Percentiles rank a stretch among this genome's conserved stretches.
phyloP scores from a whole-genome alignment of 345 rosid genomes.

The Luvunga scandens region DNA sequence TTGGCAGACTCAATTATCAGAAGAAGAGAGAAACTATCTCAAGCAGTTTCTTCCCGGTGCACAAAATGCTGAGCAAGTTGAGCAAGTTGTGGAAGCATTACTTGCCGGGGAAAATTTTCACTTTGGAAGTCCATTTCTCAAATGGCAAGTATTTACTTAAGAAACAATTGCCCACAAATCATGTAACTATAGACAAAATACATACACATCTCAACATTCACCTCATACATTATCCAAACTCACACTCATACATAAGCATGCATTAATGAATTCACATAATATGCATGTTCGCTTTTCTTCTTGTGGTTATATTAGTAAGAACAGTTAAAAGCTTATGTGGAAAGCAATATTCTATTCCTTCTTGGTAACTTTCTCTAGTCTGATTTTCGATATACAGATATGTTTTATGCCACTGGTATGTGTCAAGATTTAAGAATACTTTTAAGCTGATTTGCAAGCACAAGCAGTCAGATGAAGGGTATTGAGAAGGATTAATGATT shows the following conservation, averaged over 20 bases:
- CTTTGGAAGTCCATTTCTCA: constrained; percentile 75
- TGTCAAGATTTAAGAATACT: neutral
- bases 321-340: neutral
- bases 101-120: constrained; percentile 75
- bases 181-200: neutral
- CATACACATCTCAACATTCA: neutral
- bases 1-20: constrained; percentile 72
- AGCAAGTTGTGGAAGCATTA: constrained; percentile 54
- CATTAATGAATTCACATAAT: neutral
- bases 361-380: neutral
- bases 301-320: neutral
- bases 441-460: neutral
- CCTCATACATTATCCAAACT: neutral
- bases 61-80: constrained; percentile 46
- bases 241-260: neutral
- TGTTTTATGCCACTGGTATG: neutral
- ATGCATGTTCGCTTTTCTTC: neutral
- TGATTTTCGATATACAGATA: neutral
- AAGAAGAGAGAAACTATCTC: constrained; percentile 61
- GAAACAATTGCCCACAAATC: neutral
- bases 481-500: neutral
- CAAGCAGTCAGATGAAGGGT: neutral
- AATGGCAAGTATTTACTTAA: constrained; percentile 56
- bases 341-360: neutral
- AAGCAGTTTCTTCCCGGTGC: constrained; percentile 81